These are phyloP conservation scores for Penicillium aurantiogriseum DNA, from an alignment of 2,329 filamentous ascomycete genomes.

Conservation along the genomic window DNA sequence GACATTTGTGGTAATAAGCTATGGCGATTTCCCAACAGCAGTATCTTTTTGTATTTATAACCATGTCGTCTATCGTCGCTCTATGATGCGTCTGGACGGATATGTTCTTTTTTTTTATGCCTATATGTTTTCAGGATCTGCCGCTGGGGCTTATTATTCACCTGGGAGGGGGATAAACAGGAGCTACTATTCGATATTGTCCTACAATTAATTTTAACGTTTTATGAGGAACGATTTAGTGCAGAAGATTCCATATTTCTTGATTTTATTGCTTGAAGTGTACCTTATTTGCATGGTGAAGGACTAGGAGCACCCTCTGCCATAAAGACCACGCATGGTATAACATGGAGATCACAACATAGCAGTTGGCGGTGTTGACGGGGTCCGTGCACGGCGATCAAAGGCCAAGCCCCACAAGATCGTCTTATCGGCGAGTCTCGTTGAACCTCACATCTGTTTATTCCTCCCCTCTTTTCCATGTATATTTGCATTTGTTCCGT, in stretches of 20 bases:
- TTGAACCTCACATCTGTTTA: slow-evolving; percentile 1
- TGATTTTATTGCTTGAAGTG: not conserved
- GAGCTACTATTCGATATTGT: not conserved
- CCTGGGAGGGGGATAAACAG: not conserved
- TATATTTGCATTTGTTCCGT: not conserved
- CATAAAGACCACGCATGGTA: too few relatives aligned
- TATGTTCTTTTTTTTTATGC: not conserved
- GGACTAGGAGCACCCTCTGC: too few relatives aligned
- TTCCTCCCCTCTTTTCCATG: not conserved
- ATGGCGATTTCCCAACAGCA: not conserved
- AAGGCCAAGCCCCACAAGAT: slow-evolving; percentile 25
- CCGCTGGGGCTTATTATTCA: not conserved
- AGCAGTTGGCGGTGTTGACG: not conserved
- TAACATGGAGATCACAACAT: not conserved
- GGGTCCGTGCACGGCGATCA: slow-evolving; percentile 18
- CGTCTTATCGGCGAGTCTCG: slow-evolving; percentile 11
- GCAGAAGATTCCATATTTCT: not conserved
- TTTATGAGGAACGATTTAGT: not conserved
- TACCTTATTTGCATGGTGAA: not conserved
- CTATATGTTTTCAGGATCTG: not conserved
- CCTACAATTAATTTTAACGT: not conserved
- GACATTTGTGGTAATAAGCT: slow-evolving; percentile 25
- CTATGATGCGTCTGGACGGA: not conserved
- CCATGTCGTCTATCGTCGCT: not conserved
- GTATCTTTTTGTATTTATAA: not conserved